Evolutionary conservation across 371 early-diverging fungal genomes (phyloP).

Genomic region (Mucor saturninus): DNA sequence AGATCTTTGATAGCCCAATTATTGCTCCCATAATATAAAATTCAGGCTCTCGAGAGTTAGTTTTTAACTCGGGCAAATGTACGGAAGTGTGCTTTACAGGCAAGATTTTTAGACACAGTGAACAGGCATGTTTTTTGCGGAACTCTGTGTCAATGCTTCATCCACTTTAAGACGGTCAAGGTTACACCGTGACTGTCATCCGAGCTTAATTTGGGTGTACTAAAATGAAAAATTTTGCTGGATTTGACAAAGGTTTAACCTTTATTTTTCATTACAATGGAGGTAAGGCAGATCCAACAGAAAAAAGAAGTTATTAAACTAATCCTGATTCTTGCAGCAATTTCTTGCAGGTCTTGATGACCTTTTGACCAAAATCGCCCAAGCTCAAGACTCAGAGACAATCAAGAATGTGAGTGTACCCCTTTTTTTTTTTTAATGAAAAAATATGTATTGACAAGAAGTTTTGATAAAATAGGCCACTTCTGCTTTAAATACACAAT

Average conservation of each 20-base stretch:
- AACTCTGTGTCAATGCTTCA: too few relatives aligned
- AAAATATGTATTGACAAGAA: background rate
- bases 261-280: background rate
- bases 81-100: too few relatives aligned
- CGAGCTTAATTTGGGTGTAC: background rate
- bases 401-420: conserved; percentile 46
- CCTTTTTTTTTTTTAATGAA: background rate
- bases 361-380: conserved; percentile 47
- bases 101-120: too few relatives aligned
- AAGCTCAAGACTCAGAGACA: conserved; percentile 55
- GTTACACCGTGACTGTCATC: background rate
- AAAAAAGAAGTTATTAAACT: background rate
- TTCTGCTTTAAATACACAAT: conserved; percentile 69
- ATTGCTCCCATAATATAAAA: too few relatives aligned
- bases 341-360: conserved; percentile 48
- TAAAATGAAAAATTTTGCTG: background rate
- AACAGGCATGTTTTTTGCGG: too few relatives aligned
- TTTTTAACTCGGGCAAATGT: too few relatives aligned
- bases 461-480: conserved; percentile 55
- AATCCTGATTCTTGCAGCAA: conserved; percentile 31
- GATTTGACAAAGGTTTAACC: background rate
- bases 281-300: background rate
- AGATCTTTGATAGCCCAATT: too few relatives aligned
- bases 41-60: too few relatives aligned
- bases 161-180: background rate